These are phyloP conservation scores for Aureobasidium subglaciale DNA, from an alignment of 2,329 filamentous ascomycete genomes.

Conservation along the genomic window DNA sequence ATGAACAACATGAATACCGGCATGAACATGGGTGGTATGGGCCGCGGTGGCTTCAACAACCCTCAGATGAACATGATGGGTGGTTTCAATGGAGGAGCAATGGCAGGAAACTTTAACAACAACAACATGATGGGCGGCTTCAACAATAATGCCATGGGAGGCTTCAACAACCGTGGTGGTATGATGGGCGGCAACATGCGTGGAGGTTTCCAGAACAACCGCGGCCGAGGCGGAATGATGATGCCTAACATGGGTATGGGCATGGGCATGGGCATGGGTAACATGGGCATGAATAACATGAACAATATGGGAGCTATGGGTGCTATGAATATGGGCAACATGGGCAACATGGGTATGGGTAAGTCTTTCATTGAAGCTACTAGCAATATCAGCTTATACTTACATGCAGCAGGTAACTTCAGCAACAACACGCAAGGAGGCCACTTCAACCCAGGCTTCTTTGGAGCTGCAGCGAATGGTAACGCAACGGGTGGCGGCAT, in stretches of 20 bases:
- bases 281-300: slow-evolving; percentile 32
- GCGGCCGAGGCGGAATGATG: slow-evolving; percentile 15
- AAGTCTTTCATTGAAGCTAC: not conserved
- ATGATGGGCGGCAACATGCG: slow-evolving; percentile 49
- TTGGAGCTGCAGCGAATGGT: slow-evolving; percentile 33
- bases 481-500: slow-evolving; percentile 6
- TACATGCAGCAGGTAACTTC: slow-evolving; percentile 47
- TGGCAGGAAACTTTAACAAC: slow-evolving; percentile 34
- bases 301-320: slow-evolving; percentile 28
- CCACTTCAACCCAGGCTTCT: slow-evolving; percentile 69
- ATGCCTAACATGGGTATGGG: slow-evolving; percentile 21
- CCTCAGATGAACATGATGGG: slow-evolving; percentile 18
- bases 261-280: slow-evolving; percentile 20
- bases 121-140: slow-evolving; percentile 36
- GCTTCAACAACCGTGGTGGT: slow-evolving; percentile 48
- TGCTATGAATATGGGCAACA: slow-evolving; percentile 39
- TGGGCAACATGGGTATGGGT: slow-evolving; percentile 43
- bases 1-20: slow-evolving; percentile 18
- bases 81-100: slow-evolving; percentile 22
- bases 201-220: slow-evolving; percentile 15
- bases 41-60: slow-evolving; percentile 18
- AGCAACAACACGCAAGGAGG: slow-evolving; percentile 56
- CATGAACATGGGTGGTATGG: slow-evolving; percentile 18
- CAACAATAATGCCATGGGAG: slow-evolving; percentile 39
- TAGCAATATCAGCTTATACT: not conserved